phyloP scores from a whole-genome alignment of 1,284 basidiomycete species.

The Phlebopus sp. region DNA sequence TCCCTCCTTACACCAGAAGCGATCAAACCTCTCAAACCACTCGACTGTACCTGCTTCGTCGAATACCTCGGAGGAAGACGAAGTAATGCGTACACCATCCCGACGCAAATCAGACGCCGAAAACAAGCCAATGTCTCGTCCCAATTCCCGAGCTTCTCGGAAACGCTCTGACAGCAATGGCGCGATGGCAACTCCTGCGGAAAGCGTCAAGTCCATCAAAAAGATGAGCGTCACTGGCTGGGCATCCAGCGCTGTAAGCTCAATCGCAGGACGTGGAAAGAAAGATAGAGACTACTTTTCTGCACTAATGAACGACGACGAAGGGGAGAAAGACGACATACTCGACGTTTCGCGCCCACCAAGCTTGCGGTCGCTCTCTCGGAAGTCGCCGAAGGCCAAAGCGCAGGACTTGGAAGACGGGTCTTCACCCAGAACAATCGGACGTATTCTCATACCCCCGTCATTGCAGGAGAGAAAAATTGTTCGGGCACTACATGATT shows the following conservation, averaged over 20 bases:
- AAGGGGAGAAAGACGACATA: slow-evolving; percentile 30
- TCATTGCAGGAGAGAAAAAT: slow-evolving; percentile 50
- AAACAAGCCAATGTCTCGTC: slow-evolving; percentile 44
- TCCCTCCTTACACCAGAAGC: slow-evolving; percentile 23
- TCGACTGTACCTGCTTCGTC: slow-evolving; percentile 14
- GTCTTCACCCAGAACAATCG: slow-evolving; percentile 39
- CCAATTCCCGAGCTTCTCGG: slow-evolving; percentile 53
- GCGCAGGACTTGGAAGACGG: slow-evolving; percentile 34
- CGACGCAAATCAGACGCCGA: slow-evolving; percentile 42
- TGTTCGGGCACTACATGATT: slow-evolving; percentile 73
- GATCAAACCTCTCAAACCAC: slow-evolving; percentile 22
- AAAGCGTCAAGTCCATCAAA: slow-evolving; percentile 23
- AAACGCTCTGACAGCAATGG: slow-evolving; percentile 55
- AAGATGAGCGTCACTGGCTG: slow-evolving; percentile 57
- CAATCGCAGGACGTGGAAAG: slow-evolving; percentile 56
- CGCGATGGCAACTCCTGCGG: slow-evolving; percentile 28
- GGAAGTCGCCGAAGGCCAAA: slow-evolving; percentile 39
- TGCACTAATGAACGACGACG: slow-evolving; percentile 47
- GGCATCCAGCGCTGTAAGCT: slow-evolving; percentile 60
- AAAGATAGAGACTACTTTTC: slow-evolving; percentile 65
- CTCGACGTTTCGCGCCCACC: slow-evolving; percentile 23
- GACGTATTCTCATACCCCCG: slow-evolving; percentile 47
- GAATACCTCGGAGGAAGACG: slow-evolving; percentile 38
- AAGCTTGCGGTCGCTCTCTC: slow-evolving; percentile 28
- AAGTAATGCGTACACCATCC: slow-evolving; percentile 19